Base-by-base conservation (phyloP, 2,329 filamentous ascomycete species). In the Aureobasidium zeae region DNA sequence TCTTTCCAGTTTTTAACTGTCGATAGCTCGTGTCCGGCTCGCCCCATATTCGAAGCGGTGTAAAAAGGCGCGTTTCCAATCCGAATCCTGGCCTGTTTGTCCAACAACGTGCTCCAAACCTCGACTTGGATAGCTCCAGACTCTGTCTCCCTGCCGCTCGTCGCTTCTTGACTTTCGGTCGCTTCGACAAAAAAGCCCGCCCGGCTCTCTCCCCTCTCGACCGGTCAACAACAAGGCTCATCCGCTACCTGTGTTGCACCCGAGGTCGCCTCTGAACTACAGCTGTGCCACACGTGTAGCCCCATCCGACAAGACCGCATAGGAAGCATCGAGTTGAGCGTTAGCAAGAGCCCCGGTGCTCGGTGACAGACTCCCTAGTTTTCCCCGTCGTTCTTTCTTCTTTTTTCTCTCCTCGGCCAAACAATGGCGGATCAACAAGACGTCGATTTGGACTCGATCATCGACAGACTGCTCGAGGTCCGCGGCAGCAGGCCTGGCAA, bases 361-460 rank as follows among this genome's bases (percentile, higher is more conserved):
- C 55, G 48, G 36, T 42, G 38, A 43, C 20, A 45, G 43, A 45
- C 43, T 26, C 30, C 34, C 28, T 32, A 45, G 16, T 19, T 44
- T 38, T 46, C 24, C 37, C 28, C 37, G 31, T 17, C 15, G 29
- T 38, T 21, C 34, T 37, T 24, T 45, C n/a, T n/a, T n/a, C n/a
- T n/a, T n/a, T n/a, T n/a, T n/a, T n/a, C n/a, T n/a, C n/a, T n/a
- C n/a, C 19, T 16, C 22, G 28, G 17, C 26, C 32, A 37, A 33
- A 17, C 64, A 63, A 85, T 85, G 81, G 80, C 80, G 65, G 81
- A 84, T 68, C 71, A 77, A 62, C 76, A 86, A 70, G 89, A 96
- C 70, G 86, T 96, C 71, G 89, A 96, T 72, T 77, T 98, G 72
- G 91, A 98, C 70, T 95, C 88, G 61, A 94, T 96, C 80, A 96